These are phyloP conservation scores for Globisporangium splendens DNA, from an alignment of 352 stramenopile species.

Conservation along the genomic window DNA sequence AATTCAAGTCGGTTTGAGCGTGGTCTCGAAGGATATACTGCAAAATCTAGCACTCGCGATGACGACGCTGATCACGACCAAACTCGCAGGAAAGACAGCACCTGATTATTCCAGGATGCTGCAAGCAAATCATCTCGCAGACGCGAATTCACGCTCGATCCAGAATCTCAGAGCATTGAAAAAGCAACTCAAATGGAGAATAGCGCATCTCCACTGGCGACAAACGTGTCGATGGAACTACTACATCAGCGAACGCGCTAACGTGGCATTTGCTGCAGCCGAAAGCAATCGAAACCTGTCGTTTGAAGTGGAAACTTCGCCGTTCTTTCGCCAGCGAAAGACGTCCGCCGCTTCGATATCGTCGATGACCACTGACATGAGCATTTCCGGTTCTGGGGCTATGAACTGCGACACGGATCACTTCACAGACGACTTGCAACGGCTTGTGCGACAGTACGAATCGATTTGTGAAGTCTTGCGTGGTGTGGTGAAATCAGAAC, in stretches of 20 bases:
- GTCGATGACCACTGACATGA: constrained; percentile 33
- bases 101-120: constrained; percentile 35
- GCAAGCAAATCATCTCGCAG: constrained; percentile 7
- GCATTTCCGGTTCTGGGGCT: constrained; percentile 25
- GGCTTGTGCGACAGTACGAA: constrained; percentile 39
- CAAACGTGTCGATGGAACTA: constrained; percentile 57
- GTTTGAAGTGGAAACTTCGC: constrained; percentile 46
- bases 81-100: constrained; percentile 35
- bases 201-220: constrained; percentile 49
- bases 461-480: constrained; percentile 38
- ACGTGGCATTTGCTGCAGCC: constrained; percentile 31
- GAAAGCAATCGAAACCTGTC: constrained; percentile 29
- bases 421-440: constrained; percentile 43
- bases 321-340: constrained; percentile 33
- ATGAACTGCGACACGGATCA: constrained; percentile 44
- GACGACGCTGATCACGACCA: constrained; percentile 33
- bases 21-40: constrained; percentile 59
- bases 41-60: constrained; percentile 42
- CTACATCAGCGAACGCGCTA: constrained; percentile 39
- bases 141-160: constrained; percentile 21
- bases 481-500: constrained; percentile 30
- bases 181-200: constrained; percentile 63
- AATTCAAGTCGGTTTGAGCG: constrained; percentile 46
- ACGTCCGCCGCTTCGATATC: constrained; percentile 32
- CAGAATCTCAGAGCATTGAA: constrained; percentile 41